Evolutionary conservation across 2,329 filamentous ascomycete genomes (phyloP).

Genomic region (Pseudonectria foliicola): DNA sequence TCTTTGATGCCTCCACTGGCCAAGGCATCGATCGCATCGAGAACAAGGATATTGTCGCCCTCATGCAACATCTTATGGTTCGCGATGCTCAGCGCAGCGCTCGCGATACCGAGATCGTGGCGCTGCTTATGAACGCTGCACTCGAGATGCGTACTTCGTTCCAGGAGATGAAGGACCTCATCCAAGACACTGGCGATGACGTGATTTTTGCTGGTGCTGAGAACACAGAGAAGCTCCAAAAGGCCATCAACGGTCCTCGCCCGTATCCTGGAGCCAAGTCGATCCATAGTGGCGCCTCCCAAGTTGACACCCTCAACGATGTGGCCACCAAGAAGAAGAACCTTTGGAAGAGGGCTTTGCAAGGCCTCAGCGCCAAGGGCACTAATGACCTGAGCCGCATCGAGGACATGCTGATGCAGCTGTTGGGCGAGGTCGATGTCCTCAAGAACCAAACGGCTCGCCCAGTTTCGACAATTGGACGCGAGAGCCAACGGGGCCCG

Average conservation of each 20-base stretch:
- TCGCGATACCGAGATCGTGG: slow-evolving; percentile 90
- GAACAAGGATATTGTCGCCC: slow-evolving; percentile 89
- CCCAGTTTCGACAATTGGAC: slow-evolving; percentile 33
- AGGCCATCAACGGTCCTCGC: slow-evolving; percentile 75
- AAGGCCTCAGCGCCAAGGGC: slow-evolving; percentile 81
- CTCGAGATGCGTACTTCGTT: slow-evolving; percentile 97
- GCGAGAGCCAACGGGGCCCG: slow-evolving; percentile 34
- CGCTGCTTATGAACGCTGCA: slow-evolving; percentile 86
- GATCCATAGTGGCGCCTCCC: slow-evolving; percentile 44
- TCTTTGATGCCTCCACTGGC: slow-evolving; percentile 86
- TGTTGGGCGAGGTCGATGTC: slow-evolving; percentile 85
- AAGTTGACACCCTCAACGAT: slow-evolving; percentile 49
- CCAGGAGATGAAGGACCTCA: slow-evolving; percentile 87
- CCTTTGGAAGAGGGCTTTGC: slow-evolving; percentile 89
- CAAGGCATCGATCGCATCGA: slow-evolving; percentile 86
- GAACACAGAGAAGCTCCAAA: slow-evolving; percentile 80
- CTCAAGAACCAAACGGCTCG: slow-evolving; percentile 56
- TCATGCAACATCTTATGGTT: slow-evolving; percentile 98
- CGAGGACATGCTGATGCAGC: slow-evolving; percentile 84
- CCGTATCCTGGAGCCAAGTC: slow-evolving; percentile 68
- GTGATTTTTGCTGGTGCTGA: slow-evolving; percentile 82
- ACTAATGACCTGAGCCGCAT: slow-evolving; percentile 83
- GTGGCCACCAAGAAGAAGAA: slow-evolving; percentile 75
- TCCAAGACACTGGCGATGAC: slow-evolving; percentile 76
- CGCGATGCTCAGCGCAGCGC: slow-evolving; percentile 94